Percentiles rank a stretch among this genome's conserved stretches.
These are phyloP conservation scores for Diaporthe eres DNA, from an alignment of 2,329 filamentous ascomycete genomes.

Conservation along the genomic window DNA sequence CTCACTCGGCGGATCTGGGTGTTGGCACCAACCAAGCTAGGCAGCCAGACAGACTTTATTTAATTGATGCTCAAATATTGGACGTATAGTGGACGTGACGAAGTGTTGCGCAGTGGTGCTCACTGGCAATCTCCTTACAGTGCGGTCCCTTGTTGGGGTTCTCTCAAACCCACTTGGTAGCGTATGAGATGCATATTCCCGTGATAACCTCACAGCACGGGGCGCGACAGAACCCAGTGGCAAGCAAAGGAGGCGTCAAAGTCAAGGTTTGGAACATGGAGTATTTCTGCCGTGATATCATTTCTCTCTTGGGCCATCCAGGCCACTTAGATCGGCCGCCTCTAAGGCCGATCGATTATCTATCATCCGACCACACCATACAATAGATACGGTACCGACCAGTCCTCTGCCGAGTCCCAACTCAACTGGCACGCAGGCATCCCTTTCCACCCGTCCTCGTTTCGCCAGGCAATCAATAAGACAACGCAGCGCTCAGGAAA, in stretches of 20 bases:
- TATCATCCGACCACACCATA: slow-evolving; percentile 25
- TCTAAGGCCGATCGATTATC: slow-evolving; percentile 31
- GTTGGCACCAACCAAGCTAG: neutral
- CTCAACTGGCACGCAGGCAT: slow-evolving; percentile 13
- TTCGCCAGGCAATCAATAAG: slow-evolving; percentile 34
- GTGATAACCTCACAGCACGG: neutral
- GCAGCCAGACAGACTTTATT: neutral
- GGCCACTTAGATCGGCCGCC: slow-evolving; percentile 25
- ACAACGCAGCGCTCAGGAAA: slow-evolving; percentile 38
- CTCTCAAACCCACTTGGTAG: neutral
- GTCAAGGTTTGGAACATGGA: neutral
- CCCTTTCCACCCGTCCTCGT: neutral
- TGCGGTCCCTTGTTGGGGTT: no score
- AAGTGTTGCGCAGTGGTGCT: neutral
- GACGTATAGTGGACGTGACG: neutral
- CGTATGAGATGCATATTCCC: neutral
- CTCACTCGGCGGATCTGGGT: neutral
- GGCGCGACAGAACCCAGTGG: no score
- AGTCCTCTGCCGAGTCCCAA: slow-evolving; percentile 4
- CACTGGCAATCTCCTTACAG: no score
- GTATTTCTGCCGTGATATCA: slow-evolving; percentile 40
- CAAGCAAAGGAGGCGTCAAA: neutral
- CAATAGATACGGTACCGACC: slow-evolving; percentile 16
- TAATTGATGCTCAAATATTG: neutral
- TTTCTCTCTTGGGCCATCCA: slow-evolving; percentile 30